Evolutionary conservation across 148 eudicot species (phyloP).

Genomic region (Nepenthes gracilis): DNA sequence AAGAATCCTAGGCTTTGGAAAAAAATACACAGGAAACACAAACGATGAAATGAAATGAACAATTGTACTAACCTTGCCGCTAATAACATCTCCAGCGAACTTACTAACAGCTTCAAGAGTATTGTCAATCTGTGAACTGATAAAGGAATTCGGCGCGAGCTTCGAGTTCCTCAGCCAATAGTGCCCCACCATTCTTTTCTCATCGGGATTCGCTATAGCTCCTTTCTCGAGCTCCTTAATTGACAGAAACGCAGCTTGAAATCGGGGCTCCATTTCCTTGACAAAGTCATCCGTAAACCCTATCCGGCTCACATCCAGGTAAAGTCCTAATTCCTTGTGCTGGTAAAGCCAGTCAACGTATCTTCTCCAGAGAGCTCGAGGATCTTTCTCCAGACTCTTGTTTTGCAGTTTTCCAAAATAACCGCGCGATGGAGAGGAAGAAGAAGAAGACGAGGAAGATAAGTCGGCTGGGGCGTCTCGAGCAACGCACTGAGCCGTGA

Average conservation of each 20-base stretch:
- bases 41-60: neutral
- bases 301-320: conserved; percentile 72
- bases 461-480: too few species aligned
- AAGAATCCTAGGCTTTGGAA: neutral
- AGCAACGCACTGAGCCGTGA: too few species aligned
- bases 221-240: conserved; percentile 85
- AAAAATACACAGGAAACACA: neutral
- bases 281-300: conserved; percentile 68
- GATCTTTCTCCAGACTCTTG: conserved; percentile 39
- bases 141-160: conserved; percentile 54
- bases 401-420: neutral
- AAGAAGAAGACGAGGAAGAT: too few species aligned
- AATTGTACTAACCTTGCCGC: conserved; percentile 66
- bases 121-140: conserved; percentile 59
- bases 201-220: conserved; percentile 87
- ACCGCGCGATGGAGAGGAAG: too few species aligned
- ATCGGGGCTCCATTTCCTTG: conserved; percentile 51
- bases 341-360: conserved; percentile 83
- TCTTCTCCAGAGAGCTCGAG: conserved; percentile 46
- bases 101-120: conserved; percentile 50
- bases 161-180: conserved; percentile 72
- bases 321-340: conserved; percentile 78
- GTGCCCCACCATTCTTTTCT: conserved; percentile 93
- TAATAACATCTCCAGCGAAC: conserved; percentile 62
- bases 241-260: conserved; percentile 45